phyloP scores from a whole-genome alignment of 306 rosid genomes.

The Senna tora region DNA sequence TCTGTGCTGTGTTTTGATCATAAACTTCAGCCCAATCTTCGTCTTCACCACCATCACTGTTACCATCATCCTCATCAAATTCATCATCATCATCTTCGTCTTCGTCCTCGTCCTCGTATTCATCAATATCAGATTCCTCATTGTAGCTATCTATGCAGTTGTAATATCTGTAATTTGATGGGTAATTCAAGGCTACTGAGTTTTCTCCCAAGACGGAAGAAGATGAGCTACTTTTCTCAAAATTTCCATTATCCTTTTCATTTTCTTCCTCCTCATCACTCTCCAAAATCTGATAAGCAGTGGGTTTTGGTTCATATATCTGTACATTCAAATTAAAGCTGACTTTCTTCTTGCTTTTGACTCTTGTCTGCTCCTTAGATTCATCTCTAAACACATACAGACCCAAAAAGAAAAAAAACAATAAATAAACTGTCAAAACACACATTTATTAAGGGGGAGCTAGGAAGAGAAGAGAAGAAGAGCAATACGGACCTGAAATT shows the following conservation, averaged over 20 bases:
- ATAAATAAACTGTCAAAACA: constrained; percentile 23
- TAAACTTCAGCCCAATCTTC: constrained; percentile 35
- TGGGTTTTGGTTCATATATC: constrained; percentile 72
- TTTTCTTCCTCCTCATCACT: constrained; percentile 51
- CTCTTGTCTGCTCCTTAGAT: constrained; percentile 55
- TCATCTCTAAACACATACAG: constrained; percentile 56
- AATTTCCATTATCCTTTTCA: constrained; percentile 32
- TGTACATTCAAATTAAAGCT: constrained; percentile 84
- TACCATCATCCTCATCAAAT: constrained; percentile 41
- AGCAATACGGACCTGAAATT: constrained; percentile 52
- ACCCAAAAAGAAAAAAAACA: constrained; percentile 6
- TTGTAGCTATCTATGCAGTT: constrained; percentile 58
- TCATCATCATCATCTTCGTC: constrained; percentile 48
- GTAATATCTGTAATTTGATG: constrained; percentile 74
- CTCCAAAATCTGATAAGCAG: constrained; percentile 50
- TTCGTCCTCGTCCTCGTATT: constrained; percentile 45
- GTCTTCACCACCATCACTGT: constrained; percentile 25
- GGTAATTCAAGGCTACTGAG: constrained; percentile 44
- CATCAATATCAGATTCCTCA: constrained; percentile 62
- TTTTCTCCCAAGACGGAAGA: constrained; percentile 37
- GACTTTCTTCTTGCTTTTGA: constrained; percentile 78
- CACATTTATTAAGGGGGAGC: neutral
- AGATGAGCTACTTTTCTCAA: constrained; percentile 32
- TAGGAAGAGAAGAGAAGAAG: constrained; percentile 21
- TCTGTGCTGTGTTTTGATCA: constrained; percentile 45